A percentile compares a stretch with the other conserved stretches of the same genome.
Conservation (phyloP, 345 rosid species). For the Populus euphratica region DNA sequence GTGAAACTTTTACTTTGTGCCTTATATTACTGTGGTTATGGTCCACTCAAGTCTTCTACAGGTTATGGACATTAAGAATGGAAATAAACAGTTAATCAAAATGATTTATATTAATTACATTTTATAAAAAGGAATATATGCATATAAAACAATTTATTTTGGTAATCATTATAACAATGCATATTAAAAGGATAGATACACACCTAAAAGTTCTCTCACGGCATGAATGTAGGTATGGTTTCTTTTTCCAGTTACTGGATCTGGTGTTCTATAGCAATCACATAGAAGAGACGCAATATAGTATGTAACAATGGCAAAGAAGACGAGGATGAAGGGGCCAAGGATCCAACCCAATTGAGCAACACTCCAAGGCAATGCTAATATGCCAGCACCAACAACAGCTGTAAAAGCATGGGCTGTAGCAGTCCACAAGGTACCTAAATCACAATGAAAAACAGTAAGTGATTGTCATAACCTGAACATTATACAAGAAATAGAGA, state of each 20-base stretch:
- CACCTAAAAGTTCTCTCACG: slow-evolving; percentile 11
- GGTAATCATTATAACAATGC: no score
- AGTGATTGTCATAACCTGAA: background rate
- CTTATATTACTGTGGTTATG: no score
- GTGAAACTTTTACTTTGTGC: no score
- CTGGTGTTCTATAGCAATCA: slow-evolving; percentile 21
- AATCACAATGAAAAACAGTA: background rate
- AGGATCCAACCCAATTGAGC: slow-evolving; percentile 25
- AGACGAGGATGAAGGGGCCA: slow-evolving; percentile 4
- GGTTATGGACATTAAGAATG: no score
- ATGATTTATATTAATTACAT: no score
- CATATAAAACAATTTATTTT: no score
- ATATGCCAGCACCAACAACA: slow-evolving; percentile 20
- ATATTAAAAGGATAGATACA: background rate
- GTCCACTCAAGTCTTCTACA: no score
- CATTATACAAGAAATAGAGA: background rate
- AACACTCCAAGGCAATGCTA: slow-evolving; percentile 29
- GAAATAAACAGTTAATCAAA: no score
- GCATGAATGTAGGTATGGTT: slow-evolving; percentile 13
- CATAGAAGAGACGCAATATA: slow-evolving; percentile 7
- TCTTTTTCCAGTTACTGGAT: slow-evolving; percentile 9
- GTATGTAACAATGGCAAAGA: slow-evolving; percentile 10
- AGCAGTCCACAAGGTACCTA: slow-evolving; percentile 22
- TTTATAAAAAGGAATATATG: no score
- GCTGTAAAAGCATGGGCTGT: slow-evolving; percentile 27